Conservation (phyloP, 2,329 filamentous ascomycete species). For the Aureobasidium sp. region DNA sequence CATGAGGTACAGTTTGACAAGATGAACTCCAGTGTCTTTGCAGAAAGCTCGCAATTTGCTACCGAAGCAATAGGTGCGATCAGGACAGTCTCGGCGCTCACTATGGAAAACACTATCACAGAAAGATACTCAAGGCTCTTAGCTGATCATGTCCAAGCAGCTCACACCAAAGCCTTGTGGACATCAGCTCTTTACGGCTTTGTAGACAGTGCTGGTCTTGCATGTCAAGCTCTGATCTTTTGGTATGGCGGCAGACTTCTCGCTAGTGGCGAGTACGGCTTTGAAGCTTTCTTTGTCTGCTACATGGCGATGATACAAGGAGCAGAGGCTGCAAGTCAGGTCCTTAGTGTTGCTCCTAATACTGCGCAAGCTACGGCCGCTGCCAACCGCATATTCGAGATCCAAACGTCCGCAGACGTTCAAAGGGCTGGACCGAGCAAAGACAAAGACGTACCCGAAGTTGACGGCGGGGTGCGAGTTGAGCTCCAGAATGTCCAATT, state of each 20-base stretch:
- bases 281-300: constrained; percentile 41
- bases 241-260: constrained; percentile 28
- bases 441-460: background rate
- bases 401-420: background rate
- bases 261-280: constrained; percentile 24
- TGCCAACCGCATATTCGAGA: constrained; percentile 8
- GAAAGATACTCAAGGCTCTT: constrained; percentile 48
- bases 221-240: constrained; percentile 31
- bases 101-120: constrained; percentile 54
- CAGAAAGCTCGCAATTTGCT: constrained; percentile 33
- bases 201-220: constrained; percentile 52
- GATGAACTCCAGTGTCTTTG: constrained; percentile 28
- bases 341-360: constrained; percentile 44
- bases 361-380: constrained; percentile 5
- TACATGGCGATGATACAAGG: background rate
- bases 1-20: constrained; percentile 43
- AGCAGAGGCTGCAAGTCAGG: constrained; percentile 44
- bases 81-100: constrained; percentile 47
- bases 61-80: constrained; percentile 28
- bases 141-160: constrained; percentile 44
- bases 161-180: constrained; percentile 50
- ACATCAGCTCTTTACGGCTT: constrained; percentile 54
- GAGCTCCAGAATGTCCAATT: constrained; percentile 32
- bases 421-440: background rate
- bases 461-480: constrained; percentile 26